phyloP scores from a whole-genome alignment of 352 stramenopile genomes.

The Phytophthora megakarya region DNA sequence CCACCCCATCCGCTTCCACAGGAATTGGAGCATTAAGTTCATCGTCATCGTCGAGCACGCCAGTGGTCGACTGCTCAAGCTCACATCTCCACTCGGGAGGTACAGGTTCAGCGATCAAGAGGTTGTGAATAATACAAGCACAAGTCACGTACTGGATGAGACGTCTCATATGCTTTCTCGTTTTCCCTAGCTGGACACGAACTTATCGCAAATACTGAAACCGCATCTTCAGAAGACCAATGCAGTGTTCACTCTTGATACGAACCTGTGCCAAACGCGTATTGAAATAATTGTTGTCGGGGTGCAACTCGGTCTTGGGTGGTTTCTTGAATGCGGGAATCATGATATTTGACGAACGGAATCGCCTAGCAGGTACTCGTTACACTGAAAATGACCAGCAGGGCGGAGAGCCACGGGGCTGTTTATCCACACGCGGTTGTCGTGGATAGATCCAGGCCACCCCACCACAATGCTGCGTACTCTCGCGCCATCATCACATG shows the following conservation, averaged over 20 bases:
- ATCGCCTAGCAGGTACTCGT: conserved; percentile 29
- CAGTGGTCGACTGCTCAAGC: not conserved
- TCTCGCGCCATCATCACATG: conserved; percentile 24
- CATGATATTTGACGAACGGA: conserved; percentile 27
- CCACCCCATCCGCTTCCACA: not conserved
- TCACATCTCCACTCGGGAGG: conserved; percentile 5
- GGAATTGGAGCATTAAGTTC: conserved; percentile 20
- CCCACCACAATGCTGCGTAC: conserved; percentile 28
- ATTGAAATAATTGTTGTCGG: conserved; percentile 27
- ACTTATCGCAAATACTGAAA: conserved; percentile 31
- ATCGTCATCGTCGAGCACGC: conserved; percentile 19
- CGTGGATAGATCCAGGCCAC: conserved; percentile 29
- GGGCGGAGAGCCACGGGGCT: conserved; percentile 5
- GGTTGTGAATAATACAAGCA: conserved; percentile 29
- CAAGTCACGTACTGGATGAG: conserved; percentile 24
- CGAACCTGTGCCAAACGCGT: conserved; percentile 17
- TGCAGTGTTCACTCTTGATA: conserved; percentile 36
- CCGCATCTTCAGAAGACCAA: conserved; percentile 29
- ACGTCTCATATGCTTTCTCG: conserved; percentile 19
- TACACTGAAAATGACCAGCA: conserved; percentile 14
- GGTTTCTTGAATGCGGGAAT: conserved; percentile 30
- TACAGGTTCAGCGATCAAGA: conserved; percentile 24
- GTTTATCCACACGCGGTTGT: conserved; percentile 37
- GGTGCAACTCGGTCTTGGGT: conserved; percentile 9
- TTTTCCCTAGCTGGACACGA: conserved; percentile 16